Conservation (phyloP, 1,284 basidiomycete species). For the Naganishia liquefaciens region DNA sequence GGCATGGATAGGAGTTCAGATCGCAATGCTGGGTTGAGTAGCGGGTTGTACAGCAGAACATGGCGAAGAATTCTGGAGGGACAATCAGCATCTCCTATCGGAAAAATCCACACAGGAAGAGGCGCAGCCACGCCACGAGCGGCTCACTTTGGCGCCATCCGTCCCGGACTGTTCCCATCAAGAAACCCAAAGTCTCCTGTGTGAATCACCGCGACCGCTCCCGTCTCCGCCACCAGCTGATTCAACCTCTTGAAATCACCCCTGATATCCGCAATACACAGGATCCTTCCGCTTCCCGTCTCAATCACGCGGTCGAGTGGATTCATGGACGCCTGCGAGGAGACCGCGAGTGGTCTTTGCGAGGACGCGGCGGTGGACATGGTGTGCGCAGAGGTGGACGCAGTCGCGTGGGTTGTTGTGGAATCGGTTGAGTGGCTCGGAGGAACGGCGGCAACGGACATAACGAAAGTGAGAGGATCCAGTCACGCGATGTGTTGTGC, state of each 20-base stretch:
- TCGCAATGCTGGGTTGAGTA: constrained; percentile 79
- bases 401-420: constrained; percentile 8
- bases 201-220: constrained; percentile 93
- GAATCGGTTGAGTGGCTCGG: constrained; percentile 20
- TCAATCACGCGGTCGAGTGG: constrained; percentile 30
- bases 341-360: constrained; percentile 6
- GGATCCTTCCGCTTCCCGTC: constrained; percentile 69
- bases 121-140: not conserved
- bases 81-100: constrained; percentile 3
- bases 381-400: constrained; percentile 22
- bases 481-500: not conserved
- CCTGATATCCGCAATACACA: constrained; percentile 94
- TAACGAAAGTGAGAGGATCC: not conserved
- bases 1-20: constrained; percentile 72
- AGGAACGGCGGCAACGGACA: constrained; percentile 3
- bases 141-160: constrained; percentile 80
- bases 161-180: constrained; percentile 75
- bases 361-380: constrained; percentile 26
- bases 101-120: not conserved
- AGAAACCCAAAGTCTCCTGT: constrained; percentile 99
- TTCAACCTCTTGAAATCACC: constrained; percentile 78
- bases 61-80: constrained; percentile 76
- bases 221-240: constrained; percentile 81
- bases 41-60: constrained; percentile 95
- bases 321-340: constrained; percentile 3